Conservation (phyloP, 1,139 yeast genomes). For the Candida frijolesensis region DNA sequence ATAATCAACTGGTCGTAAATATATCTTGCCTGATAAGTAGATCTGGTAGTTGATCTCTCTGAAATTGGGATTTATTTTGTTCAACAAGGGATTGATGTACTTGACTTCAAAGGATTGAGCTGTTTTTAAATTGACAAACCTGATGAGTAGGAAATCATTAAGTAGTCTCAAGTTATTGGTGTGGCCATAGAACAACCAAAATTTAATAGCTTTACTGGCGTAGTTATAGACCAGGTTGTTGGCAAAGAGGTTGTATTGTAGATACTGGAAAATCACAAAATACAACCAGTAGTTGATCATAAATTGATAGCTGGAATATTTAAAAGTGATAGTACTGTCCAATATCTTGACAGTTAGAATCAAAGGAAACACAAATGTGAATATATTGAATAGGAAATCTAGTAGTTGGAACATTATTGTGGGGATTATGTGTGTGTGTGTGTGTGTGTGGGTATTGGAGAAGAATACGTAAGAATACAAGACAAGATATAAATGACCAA, state of each 20-base stretch:
- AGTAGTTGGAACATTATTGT: conserved; percentile 4
- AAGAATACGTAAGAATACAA: not conserved
- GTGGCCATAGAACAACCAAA: conserved; percentile 17
- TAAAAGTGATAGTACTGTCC: conserved; percentile 13
- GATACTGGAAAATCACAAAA: conserved; percentile 11
- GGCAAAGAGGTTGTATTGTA: not conserved
- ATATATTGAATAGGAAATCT: conserved; percentile 8
- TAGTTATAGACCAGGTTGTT: conserved; percentile 1
- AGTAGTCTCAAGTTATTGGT: conserved; percentile 11
- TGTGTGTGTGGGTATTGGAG: not conserved
- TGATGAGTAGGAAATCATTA: conserved; percentile 9
- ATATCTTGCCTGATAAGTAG: conserved; percentile 12
- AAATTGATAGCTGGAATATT: conserved; percentile 13
- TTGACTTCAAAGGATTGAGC: conserved; percentile 8
- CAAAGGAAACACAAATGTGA: conserved; percentile 16
- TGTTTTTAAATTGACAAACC: not conserved
- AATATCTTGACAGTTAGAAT: conserved; percentile 15
- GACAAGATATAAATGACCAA: not conserved
- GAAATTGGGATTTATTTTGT: conserved; percentile 8
- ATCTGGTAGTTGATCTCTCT: conserved; percentile 12
- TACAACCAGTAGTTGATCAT: conserved; percentile 19
- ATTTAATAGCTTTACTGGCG: not conserved
- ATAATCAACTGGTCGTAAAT: conserved; percentile 8
- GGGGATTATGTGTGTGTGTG: too few relatives aligned
- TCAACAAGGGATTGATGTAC: conserved; percentile 8